Conservation (phyloP, 176 grass and related monocot genomes). For the Leersia perrieri region DNA sequence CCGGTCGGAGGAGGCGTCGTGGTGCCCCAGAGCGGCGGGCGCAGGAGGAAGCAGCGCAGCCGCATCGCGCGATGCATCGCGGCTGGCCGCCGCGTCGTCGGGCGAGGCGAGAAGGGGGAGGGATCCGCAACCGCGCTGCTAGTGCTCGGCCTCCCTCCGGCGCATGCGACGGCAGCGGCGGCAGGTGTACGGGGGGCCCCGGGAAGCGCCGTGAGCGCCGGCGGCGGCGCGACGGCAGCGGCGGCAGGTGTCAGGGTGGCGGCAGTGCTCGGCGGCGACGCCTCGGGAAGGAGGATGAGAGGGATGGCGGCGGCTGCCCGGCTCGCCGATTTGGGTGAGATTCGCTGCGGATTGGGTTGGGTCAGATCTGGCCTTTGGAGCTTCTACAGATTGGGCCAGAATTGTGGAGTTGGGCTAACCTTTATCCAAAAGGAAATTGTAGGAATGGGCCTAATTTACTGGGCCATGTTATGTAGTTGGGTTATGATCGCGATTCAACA, state of each 20-base stretch:
- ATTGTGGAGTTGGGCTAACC: background rate
- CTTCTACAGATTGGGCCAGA: background rate
- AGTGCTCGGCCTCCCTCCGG: background rate
- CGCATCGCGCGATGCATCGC: constrained; percentile 36
- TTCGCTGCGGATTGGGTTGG: background rate
- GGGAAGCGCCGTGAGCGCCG: background rate
- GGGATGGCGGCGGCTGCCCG: constrained; percentile 1
- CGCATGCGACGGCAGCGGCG: constrained; percentile 6
- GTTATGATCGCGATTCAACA: no score
- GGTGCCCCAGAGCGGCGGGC: background rate
- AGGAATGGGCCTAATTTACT: no score
- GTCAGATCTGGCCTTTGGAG: background rate
- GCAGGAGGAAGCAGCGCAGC: constrained; percentile 33
- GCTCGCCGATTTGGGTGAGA: background rate
- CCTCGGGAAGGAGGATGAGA: background rate
- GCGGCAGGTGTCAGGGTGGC: background rate
- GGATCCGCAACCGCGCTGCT: constrained; percentile 23
- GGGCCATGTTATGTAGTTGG: no score
- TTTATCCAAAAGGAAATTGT: no score
- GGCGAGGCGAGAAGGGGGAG: constrained; percentile 11
- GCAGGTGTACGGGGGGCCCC: background rate
- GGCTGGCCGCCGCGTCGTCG: background rate
- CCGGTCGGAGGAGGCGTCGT: background rate
- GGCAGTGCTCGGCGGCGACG: background rate
- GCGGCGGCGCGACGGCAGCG: constrained; percentile 4